A percentile compares a stretch with the other conserved stretches of the same genome.
phyloP scores from a whole-genome alignment of 176 grass and related monocot species.

The Cenchrus americanus region DNA sequence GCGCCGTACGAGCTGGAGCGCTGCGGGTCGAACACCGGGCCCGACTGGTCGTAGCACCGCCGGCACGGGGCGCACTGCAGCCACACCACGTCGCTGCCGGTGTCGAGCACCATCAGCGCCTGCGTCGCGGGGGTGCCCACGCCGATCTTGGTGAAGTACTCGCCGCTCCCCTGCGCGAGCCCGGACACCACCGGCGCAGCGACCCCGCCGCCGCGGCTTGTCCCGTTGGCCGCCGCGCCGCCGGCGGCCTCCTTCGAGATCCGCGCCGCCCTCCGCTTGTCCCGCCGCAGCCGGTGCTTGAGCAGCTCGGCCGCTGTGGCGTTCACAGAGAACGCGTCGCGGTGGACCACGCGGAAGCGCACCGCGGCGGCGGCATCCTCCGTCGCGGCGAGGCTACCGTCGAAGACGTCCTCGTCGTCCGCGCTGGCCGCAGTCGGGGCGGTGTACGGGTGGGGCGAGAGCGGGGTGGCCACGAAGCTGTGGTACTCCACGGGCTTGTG shows the following conservation, averaged over 20 bases:
- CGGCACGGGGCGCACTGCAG: constrained; percentile 87
- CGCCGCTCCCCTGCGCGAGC: constrained; percentile 84
- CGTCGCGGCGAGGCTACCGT: constrained; percentile 6
- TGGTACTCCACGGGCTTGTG: constrained; percentile 24
- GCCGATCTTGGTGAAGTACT: constrained; percentile 92
- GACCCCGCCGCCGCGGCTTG: constrained; percentile 22
- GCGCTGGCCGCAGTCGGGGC: background rate
- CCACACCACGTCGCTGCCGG: constrained; percentile 93
- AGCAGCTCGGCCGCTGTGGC: constrained; percentile 50
- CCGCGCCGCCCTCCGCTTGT: constrained; percentile 34
- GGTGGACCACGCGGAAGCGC: constrained; percentile 50
- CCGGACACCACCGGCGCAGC: constrained; percentile 73
- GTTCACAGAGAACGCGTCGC: constrained; percentile 52
- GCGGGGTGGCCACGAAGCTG: constrained; percentile 51
- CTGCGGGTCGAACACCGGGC: constrained; percentile 74
- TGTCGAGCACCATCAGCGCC: constrained; percentile 89
- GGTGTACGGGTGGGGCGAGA: constrained; percentile 29
- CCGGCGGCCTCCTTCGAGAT: constrained; percentile 17
- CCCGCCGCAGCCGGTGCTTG: constrained; percentile 48
- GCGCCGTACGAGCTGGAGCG: constrained; percentile 67
- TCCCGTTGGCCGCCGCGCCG: constrained; percentile 27
- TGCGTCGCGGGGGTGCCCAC: constrained; percentile 73
- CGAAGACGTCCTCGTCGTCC: constrained; percentile 1
- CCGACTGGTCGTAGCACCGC: constrained; percentile 87
- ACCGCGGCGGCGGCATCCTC: background rate